These are phyloP conservation scores for Quaeritorhiza haematococci DNA, from an alignment of 371 early-diverging fungal genomes.

Conservation along the genomic window DNA sequence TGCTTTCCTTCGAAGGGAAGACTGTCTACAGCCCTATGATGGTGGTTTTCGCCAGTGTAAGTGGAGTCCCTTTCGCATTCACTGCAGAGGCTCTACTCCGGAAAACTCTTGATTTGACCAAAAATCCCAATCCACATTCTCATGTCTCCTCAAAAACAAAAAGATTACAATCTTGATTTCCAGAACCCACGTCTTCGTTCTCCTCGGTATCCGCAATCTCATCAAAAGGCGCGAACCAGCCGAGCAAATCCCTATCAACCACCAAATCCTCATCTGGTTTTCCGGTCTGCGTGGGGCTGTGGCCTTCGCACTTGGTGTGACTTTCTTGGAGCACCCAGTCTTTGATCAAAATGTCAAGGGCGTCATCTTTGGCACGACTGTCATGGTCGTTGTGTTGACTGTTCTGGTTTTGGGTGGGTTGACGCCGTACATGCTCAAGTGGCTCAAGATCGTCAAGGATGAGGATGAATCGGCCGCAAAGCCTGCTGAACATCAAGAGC, in stretches of 20 bases:
- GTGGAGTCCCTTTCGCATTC: too few relatives aligned
- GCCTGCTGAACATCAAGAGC: conserved; percentile 1
- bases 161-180: conserved; percentile 42
- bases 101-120: not conserved
- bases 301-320: conserved; percentile 54
- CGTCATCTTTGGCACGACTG: conserved; percentile 45
- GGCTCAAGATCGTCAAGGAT: conserved; percentile 30
- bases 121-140: not conserved
- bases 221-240: conserved; percentile 9
- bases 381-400: conserved; percentile 43
- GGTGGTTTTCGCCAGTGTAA: conserved; percentile 32
- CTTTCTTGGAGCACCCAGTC: conserved; percentile 42
- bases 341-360: conserved; percentile 37
- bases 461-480: not conserved
- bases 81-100: too few relatives aligned
- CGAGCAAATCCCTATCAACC: conserved; percentile 35
- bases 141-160: not conserved
- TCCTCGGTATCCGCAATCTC: conserved; percentile 51
- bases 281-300: conserved; percentile 50
- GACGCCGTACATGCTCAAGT: conserved; percentile 44
- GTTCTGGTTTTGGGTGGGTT: conserved; percentile 44
- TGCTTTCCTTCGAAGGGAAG: conserved; percentile 41
- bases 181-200: conserved; percentile 46
- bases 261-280: conserved; percentile 48
- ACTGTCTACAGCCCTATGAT: conserved; percentile 38